phyloP scores from a whole-genome alignment of 768 basidiomycete genomes.

The Russula vinacea region DNA sequence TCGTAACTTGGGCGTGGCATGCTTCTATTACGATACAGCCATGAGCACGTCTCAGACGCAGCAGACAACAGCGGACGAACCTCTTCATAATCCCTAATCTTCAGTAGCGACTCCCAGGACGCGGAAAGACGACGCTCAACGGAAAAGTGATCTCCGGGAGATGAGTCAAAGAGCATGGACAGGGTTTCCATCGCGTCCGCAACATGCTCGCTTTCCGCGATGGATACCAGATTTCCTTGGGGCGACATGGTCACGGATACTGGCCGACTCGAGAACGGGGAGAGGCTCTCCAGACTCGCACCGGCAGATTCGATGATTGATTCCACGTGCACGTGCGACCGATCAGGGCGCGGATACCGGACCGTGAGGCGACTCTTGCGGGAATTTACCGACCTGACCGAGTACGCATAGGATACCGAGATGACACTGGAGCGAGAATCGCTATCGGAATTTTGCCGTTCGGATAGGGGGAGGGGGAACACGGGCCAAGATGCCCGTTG shows the following conservation, averaged over 20 bases:
- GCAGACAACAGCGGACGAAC: not conserved
- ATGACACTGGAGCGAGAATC: not conserved
- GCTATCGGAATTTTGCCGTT: slow-evolving; percentile 1
- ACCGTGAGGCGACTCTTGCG: slow-evolving; percentile 20
- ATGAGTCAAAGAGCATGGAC: slow-evolving; percentile 7
- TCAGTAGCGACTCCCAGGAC: slow-evolving; percentile 14
- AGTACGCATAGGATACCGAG: slow-evolving; percentile 6
- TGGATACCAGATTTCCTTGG: not conserved
- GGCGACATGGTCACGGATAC: not conserved
- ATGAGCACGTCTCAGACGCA: not conserved
- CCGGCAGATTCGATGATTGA: not conserved
- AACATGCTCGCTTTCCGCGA: slow-evolving; percentile 10
- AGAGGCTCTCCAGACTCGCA: slow-evolving; percentile 2
- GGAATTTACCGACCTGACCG: slow-evolving; percentile 16
- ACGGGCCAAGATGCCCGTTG: slow-evolving; percentile 9
- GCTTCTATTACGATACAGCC: not conserved
- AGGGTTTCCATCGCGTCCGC: not conserved
- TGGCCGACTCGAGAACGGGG: slow-evolving; percentile 5
- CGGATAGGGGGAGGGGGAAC: not conserved
- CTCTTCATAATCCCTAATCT: slow-evolving; percentile 15
- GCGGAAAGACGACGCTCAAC: slow-evolving; percentile 9
- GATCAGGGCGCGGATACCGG: slow-evolving; percentile 15
- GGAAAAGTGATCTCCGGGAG: not conserved
- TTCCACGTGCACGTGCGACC: not conserved
- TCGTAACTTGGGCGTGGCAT: not conserved